A percentile compares a stretch with the other conserved stretches of the same genome.
phyloP scores from a whole-genome alignment of 768 basidiomycete genomes.

The Macrolepiota fuliginosa region DNA sequence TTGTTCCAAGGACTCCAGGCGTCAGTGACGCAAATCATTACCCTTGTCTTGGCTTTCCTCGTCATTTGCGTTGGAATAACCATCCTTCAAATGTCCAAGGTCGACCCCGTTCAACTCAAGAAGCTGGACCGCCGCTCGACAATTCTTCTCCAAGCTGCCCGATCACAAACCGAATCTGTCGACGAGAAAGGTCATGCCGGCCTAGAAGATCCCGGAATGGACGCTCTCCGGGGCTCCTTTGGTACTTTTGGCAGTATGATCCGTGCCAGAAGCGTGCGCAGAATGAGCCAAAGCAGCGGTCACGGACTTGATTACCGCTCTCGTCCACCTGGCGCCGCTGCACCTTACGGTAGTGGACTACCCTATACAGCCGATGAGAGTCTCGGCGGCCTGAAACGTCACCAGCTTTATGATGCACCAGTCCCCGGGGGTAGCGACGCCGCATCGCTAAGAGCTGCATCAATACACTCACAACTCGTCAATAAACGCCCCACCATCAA shows the following conservation, averaged over 20 bases:
- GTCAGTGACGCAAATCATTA: conserved; percentile 75
- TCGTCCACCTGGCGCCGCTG: conserved; percentile 34
- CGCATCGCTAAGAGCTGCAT: conserved; percentile 38
- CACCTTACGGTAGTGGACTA: conserved; percentile 24
- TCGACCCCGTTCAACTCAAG: conserved; percentile 78
- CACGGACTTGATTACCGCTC: conserved; percentile 27
- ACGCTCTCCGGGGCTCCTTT: conserved; percentile 87
- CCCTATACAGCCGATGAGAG: conserved; percentile 13
- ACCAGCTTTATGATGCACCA: conserved; percentile 88
- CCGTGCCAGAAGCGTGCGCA: conserved; percentile 55
- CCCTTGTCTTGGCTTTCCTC: conserved; percentile 89
- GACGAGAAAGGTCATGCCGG: conserved; percentile 69
- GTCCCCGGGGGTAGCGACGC: conserved; percentile 48
- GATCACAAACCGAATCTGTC: conserved; percentile 59
- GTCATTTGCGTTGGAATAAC: conserved; percentile 91
- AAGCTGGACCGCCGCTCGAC: conserved; percentile 89
- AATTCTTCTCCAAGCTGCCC: conserved; percentile 85
- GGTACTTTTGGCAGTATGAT: conserved; percentile 92
- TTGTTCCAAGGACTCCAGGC: conserved; percentile 89
- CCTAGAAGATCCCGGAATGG: conserved; percentile 90
- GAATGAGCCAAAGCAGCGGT: conserved; percentile 47
- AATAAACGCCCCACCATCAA: conserved; percentile 65
- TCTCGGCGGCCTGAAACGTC: conserved; percentile 62
- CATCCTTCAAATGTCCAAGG: conserved; percentile 92
- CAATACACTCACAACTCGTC: conserved; percentile 30